These are phyloP conservation scores for Amaranthus hypochondriacus DNA, from an alignment of 148 eudicot species.

Conservation along the genomic window DNA sequence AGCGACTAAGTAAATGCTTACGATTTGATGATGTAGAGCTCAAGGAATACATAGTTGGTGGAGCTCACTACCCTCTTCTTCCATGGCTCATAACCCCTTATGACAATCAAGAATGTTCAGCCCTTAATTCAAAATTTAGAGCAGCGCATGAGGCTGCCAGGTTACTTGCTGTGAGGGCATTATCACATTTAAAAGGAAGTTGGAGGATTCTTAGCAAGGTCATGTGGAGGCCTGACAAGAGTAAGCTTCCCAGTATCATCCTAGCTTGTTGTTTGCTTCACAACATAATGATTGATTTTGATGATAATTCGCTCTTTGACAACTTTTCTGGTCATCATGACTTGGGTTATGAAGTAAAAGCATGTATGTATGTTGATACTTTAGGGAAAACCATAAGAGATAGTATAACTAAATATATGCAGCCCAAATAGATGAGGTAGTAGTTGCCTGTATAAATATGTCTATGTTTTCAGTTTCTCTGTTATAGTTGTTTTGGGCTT, in stretches of 20 bases:
- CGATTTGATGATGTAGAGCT: conserved; percentile 41
- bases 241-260: conserved; percentile 86
- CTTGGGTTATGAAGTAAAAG: conserved; percentile 48
- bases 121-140: conserved; percentile 31
- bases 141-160: conserved; percentile 58
- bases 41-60: conserved; percentile 74
- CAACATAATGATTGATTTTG: conserved; percentile 74
- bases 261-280: conserved; percentile 92
- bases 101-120: conserved; percentile 27
- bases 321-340: conserved; percentile 66
- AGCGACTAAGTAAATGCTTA: conserved; percentile 51
- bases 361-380: conserved; percentile 49
- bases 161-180: conserved; percentile 61
- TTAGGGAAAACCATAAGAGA: conserved; percentile 59
- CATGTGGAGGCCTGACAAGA: conserved; percentile 98
- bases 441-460: neutral
- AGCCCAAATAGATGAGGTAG: conserved; percentile 29
- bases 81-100: conserved; percentile 86
- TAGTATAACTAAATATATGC: conserved; percentile 49
- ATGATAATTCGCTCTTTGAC: conserved; percentile 54
- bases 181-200: conserved; percentile 67
- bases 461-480: neutral
- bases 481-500: neutral
- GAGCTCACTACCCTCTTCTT: conserved; percentile 72
- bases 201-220: conserved; percentile 97